These are phyloP conservation scores for Eucalyptus cloeziana DNA, from an alignment of 345 rosid genomes.

Conservation along the genomic window DNA sequence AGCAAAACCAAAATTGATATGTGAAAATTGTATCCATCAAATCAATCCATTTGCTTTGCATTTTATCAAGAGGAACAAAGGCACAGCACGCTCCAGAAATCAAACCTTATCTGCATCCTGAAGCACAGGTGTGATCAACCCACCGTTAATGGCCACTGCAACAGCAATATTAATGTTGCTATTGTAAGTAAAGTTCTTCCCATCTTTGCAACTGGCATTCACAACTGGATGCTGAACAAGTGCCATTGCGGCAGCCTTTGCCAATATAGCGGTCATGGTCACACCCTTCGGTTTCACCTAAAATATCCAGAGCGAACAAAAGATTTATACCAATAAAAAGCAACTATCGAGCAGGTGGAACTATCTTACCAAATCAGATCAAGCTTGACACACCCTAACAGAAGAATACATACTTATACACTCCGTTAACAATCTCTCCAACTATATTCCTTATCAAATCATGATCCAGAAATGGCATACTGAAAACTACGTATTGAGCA, in stretches of 20 bases:
- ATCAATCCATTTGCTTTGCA: background rate
- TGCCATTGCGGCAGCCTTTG: conserved; percentile 95
- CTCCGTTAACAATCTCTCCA: background rate
- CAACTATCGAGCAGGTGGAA: background rate
- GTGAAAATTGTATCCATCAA: background rate
- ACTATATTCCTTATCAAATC: background rate
- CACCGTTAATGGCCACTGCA: conserved; percentile 92
- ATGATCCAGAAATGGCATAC: background rate
- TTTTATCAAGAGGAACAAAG: background rate
- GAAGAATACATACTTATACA: background rate
- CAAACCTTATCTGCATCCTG: conserved; percentile 92
- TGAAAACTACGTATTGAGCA: background rate
- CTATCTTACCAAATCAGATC: background rate
- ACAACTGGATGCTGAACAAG: conserved; percentile 90
- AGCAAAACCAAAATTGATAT: background rate
- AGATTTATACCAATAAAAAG: background rate
- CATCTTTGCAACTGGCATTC: conserved; percentile 80
- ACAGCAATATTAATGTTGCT: conserved; percentile 74
- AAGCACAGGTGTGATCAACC: conserved; percentile 93
- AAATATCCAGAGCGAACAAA: background rate
- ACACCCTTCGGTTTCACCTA: conserved; percentile 95
- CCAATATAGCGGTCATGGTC: conserved; percentile 87
- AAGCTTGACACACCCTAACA: background rate
- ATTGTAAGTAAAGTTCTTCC: conserved; percentile 71
- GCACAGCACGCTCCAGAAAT: background rate